Conservation (phyloP, 192 early-diverging fungal genomes). For the Backusella tarrabulga region DNA sequence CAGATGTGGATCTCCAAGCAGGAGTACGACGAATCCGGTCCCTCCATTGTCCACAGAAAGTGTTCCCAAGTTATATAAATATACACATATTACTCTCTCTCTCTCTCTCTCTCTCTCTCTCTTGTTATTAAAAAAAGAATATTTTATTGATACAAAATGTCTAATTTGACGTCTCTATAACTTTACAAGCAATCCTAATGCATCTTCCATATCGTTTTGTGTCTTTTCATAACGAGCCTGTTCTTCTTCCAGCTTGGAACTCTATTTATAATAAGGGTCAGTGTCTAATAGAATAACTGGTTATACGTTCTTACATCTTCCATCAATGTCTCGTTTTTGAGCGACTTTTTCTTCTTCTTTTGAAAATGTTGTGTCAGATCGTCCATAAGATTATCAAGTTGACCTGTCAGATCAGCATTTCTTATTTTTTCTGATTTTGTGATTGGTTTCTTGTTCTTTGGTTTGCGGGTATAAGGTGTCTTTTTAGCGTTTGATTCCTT, state of each 20-base stretch:
- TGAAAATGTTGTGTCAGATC: constrained; percentile 15
- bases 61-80: constrained; percentile 24
- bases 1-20: constrained; percentile 99
- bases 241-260: constrained; percentile 11
- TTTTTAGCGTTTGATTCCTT: not conserved
- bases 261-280: not conserved
- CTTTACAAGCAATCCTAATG: constrained; percentile 23
- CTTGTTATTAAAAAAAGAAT: constrained; percentile 1
- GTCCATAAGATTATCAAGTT: constrained; percentile 23
- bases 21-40: constrained; percentile 38
- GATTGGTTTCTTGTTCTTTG: constrained; percentile 2
- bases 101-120: not conserved
- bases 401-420: constrained; percentile 25
- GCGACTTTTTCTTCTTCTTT: constrained; percentile 14
- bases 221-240: constrained; percentile 28
- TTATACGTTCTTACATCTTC: not conserved
- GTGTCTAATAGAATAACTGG: no score
- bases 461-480: constrained; percentile 7
- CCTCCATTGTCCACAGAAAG: constrained; percentile 35
- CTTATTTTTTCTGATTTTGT: constrained; percentile 16
- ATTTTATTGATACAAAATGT: not conserved
- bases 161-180: not conserved
- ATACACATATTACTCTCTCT: not conserved
- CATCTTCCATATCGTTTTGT: constrained; percentile 33
- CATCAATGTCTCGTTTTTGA: not conserved